Base-by-base conservation (phyloP, 805 yeast species). In the Lipomyces yamadae region DNA sequence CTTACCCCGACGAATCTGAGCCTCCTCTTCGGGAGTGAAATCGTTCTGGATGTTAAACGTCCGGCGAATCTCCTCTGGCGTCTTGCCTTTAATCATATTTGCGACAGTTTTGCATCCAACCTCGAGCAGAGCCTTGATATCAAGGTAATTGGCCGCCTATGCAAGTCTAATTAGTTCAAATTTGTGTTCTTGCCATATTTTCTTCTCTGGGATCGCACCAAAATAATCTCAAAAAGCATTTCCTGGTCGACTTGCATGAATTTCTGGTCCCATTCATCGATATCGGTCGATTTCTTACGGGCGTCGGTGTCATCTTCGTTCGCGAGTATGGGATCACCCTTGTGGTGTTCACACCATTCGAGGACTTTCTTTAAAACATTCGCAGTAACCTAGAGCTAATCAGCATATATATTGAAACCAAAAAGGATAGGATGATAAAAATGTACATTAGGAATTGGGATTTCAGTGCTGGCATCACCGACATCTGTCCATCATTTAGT, bases 301-400 rank as follows among this genome's bases (percentile, higher is more conserved):
- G 78, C 77, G 72, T 91, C 96, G 62, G 89, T 93, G 70, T 91
- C 97, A 65, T 86, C 91, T 62, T 88, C 93, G 69, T 88, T 92
- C 24, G 91, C 90, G 11, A 66, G 61, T 24, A 82, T 82, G 8
- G 90, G 85, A 76, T 91, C 92, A 62, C 79, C 76, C 77, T 88
- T 90, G 81, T 94, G 97, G 77, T 94, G 95, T 75, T 91, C 96
- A 74, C 97, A 92, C 96, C 97, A 94, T 76, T 94, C 97, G 62
- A 94, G 82, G n/a, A 94, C 94, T 76, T 92, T 92, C 77, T 89
- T 86, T 79, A 94, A 83, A 29, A 94, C 97, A 18, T 89, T 87
- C 8, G 96, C 89, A 72, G 78, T 70, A 7, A 76, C 76, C 76
- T 74, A 18, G 10, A 3, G 5, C 3, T 11, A 48, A 24, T 58